Base-by-base conservation (phyloP, 2,329 filamentous ascomycete species). In the Paracorniculantispora psalliotae region DNA sequence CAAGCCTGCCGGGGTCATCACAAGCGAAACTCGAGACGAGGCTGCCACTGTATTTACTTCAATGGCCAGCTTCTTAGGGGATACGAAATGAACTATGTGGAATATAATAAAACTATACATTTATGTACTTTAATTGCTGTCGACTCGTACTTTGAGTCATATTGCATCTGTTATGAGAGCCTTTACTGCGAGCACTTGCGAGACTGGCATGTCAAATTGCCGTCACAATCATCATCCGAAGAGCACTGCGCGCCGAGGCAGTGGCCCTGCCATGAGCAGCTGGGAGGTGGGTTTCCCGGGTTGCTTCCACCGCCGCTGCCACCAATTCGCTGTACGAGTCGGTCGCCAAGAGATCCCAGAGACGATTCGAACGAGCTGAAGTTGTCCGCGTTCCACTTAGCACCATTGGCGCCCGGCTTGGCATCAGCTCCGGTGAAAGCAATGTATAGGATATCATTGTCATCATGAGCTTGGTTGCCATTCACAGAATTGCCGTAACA, bases 361-460 rank as follows among this genome's bases (percentile, higher is more conserved):
- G 78, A 81, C 17, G 62, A 69, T 66, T 81, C 78, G 60, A 85
- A 84, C 8, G 75, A 72, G 2, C 69, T 67, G 13, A 72, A 77
- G 52, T 67, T 75, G 1, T 64, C 65, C 0, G 82, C 80, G 3
- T 71, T 70, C 83, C 83, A 87, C 21, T 77, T 68, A 0, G 82
- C 83, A 10, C 75, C 76, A 1, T 70, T 68, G 4, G 72, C 69
- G 0, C 82, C 82, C 0, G 82, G 82, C 1, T 84, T 79, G 0
- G 83, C 82, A 8, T 79, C 75, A 0, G 68, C 50, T 0, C 82
- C 83, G 0, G 72, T 75, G 63, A 87, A 87, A 0, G 80, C 83
- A 50, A 87, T 73, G 64, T 82, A 87, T 23, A 87, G 68, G 0
- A 86, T 80, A 64, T 87, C 82, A n/a, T 81, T 73, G n/a, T 72